Conservation (phyloP, 352 stramenopile species). For the Phytophthora pseudosyringae region DNA sequence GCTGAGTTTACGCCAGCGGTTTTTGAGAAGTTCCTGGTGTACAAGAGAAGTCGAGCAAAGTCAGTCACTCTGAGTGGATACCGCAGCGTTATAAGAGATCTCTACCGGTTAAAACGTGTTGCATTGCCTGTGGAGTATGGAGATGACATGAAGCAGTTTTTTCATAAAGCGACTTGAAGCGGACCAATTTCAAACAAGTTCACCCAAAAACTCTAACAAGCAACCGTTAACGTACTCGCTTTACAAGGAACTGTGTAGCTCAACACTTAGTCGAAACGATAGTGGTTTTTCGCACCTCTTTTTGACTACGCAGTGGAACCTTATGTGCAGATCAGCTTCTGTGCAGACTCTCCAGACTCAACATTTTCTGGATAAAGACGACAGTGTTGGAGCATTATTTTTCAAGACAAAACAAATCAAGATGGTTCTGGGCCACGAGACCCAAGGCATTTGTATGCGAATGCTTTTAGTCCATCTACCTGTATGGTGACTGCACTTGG, state of each 20-base stretch:
- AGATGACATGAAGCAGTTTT: neutral
- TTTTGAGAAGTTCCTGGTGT: neutral
- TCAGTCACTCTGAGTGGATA: neutral
- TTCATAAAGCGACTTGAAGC: neutral
- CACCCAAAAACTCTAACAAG: neutral
- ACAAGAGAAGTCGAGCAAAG: neutral
- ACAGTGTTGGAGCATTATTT: neutral
- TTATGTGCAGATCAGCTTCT: neutral
- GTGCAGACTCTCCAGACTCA: neutral
- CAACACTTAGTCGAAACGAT: neutral
- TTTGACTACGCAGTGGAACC: neutral
- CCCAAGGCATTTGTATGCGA: neutral
- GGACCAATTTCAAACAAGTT: neutral
- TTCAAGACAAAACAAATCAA: slow-evolving; percentile 1
- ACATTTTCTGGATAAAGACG: neutral
- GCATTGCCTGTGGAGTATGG: neutral
- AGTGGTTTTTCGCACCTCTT: neutral
- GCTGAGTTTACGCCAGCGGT: neutral
- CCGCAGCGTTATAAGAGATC: too few relatives aligned
- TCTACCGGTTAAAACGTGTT: neutral
- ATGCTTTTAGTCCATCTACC: neutral
- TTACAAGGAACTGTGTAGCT: neutral
- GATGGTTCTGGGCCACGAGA: neutral
- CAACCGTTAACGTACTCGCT: neutral
- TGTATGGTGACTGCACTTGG: neutral